Evolutionary conservation across 108 stramenopile genomes (phyloP), one percentile per base, ranked within the genome.

Genomic region (Phaeodactylum tricornutum): DNA sequence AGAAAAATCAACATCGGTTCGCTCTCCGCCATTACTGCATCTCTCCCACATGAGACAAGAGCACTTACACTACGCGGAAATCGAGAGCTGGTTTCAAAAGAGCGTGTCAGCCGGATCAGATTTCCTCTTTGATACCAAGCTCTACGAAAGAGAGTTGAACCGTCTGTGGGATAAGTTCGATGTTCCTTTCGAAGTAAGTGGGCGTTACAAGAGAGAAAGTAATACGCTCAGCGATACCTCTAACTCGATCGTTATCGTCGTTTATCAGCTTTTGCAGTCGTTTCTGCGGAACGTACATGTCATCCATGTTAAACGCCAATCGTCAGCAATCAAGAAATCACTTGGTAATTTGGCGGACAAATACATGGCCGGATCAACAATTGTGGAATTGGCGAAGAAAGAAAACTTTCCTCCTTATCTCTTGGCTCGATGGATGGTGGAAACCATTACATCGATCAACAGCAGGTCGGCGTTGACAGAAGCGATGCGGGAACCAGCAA

Each of bases 211-310:
- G 19, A 29, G 4, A 16, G n/a, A 11, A 31, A 44, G 1, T 42
- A 33, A 26, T 7, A 22, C 36, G 3, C 25, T 22, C 43, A 15
- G 34, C 4, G 46, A 26, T 22, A 11, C 9, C 33, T 27, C 56
- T 6, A 20, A 20, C 29, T 4, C 0, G 19, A 2, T 23, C 32
- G 29, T n/a, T 40, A 59, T 71, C 74, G 77, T 9, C 47, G 82
- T 1, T 50, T 61, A 35, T n/a, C n/a, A n/a, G n/a, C n/a, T n/a
- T n/a, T n/a, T n/a, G n/a, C n/a, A n/a, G n/a, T 81, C 81, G 9
- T 64, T 89, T 44, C 53, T 89, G 40, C 72, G 81, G 20, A 79
- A 81, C 47, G 46, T 64, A 4, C 68, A 80, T 56, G 59, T 82
- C 11, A 33, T 46, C 11, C 70, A 79, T 46, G 52, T 89, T 47